phyloP scores from a whole-genome alignment of 345 rosid species.

The Bruguiera gymnorhiza region DNA sequence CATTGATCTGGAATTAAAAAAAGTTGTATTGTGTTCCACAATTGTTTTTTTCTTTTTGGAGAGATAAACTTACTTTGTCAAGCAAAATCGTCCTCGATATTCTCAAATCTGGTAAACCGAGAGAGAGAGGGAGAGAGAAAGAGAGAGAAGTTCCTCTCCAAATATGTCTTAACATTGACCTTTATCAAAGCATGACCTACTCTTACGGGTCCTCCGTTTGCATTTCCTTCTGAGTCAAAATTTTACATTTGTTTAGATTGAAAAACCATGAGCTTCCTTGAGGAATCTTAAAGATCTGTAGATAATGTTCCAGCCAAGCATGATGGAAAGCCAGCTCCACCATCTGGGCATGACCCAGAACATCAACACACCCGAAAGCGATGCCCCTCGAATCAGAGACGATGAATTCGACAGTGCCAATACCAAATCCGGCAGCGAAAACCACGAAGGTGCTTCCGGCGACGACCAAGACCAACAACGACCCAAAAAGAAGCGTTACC shows the following conservation, averaged over 20 bases:
- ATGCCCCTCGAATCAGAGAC: constrained; percentile 44
- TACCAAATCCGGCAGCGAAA: constrained; percentile 87
- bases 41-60: constrained; percentile 9
- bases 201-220: background rate
- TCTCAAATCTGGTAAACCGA: constrained; percentile 30
- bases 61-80: constrained; percentile 19
- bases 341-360: constrained; percentile 52
- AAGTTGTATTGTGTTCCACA: constrained; percentile 4
- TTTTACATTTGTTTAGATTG: constrained; percentile 35
- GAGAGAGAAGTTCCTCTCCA: background rate
- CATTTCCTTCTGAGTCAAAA: constrained; percentile 16
- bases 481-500: constrained; percentile 88
- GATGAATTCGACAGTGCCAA: constrained; percentile 62
- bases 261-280: constrained; percentile 34
- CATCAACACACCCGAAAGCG: constrained; percentile 40
- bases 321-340: constrained; percentile 56
- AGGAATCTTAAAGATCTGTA: constrained; percentile 48
- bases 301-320: constrained; percentile 59
- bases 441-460: constrained; percentile 83
- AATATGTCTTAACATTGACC: background rate
- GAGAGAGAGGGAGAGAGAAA: too few relatives aligned
- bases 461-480: constrained; percentile 67
- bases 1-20: constrained; percentile 5
- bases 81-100: constrained; percentile 51
- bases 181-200: constrained; percentile 3